phyloP scores from a whole-genome alignment of 2,329 filamentous ascomycete genomes.

The Aspergillus japonicus region DNA sequence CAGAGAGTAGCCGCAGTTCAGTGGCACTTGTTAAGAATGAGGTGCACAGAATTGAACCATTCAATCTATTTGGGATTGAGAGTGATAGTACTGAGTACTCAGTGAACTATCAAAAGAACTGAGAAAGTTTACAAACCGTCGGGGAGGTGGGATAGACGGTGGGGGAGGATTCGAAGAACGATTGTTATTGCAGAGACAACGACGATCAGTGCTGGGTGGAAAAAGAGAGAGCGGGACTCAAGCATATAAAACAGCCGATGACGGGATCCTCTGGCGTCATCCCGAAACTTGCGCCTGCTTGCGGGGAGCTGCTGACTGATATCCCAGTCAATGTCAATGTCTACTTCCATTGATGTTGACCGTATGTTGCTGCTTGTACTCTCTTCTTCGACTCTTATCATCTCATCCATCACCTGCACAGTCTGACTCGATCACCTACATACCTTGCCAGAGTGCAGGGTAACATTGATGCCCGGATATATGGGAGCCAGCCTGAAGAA shows the following conservation, averaged over 20 bases:
- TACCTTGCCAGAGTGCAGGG: no score
- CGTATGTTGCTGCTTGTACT: no score
- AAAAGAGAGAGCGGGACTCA: neutral
- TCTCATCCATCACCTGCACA: no score
- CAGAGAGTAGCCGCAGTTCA: neutral
- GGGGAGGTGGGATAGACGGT: neutral
- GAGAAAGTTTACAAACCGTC: conserved; percentile 1
- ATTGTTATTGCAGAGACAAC: conserved; percentile 2
- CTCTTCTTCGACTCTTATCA: no score
- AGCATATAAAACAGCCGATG: conserved; percentile 7
- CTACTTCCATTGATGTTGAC: neutral
- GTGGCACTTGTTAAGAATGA: neutral
- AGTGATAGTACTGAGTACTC: neutral
- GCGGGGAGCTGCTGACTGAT: neutral
- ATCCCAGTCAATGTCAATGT: neutral
- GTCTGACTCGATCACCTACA: no score
- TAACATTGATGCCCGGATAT: no score
- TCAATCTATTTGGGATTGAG: neutral
- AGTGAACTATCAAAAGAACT: neutral
- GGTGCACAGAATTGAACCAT: neutral
- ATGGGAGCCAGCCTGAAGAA: neutral
- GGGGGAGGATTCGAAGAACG: neutral
- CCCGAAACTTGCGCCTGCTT: neutral
- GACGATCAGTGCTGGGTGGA: conserved; percentile 1
- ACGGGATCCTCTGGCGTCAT: conserved; percentile 9